A percentile compares a stretch with the other conserved stretches of the same genome.
Evolutionary conservation across 148 eudicot genomes (phyloP).

Genomic region (Dianthus caryophyllus): DNA sequence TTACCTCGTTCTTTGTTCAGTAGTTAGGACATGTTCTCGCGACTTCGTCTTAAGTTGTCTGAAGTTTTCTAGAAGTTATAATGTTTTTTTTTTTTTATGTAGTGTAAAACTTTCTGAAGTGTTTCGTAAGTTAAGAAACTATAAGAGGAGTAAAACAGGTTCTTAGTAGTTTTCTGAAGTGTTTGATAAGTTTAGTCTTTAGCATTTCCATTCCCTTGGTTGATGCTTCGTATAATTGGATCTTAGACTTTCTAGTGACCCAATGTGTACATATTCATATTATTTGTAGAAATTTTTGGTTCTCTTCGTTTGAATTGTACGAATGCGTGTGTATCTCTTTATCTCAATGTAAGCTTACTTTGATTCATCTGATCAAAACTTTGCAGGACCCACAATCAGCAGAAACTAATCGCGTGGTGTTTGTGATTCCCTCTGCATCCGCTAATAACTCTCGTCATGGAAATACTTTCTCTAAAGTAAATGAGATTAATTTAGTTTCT

Average conservation of each 20-base stretch:
- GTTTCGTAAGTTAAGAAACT: no score
- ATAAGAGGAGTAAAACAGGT: no score
- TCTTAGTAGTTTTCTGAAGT: no score
- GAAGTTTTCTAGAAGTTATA: background rate
- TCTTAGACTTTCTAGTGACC: background rate
- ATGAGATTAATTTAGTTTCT: conserved; percentile 56
- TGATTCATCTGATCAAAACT: background rate
- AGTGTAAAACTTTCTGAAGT: no score
- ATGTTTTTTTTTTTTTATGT: background rate
- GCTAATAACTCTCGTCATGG: conserved; percentile 26
- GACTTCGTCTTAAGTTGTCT: background rate
- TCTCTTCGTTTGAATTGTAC: background rate
- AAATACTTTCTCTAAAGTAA: conserved; percentile 52
- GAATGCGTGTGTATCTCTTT: background rate
- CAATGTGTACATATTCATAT: background rate
- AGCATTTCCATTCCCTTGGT: no score
- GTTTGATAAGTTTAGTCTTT: no score
- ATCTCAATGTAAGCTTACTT: conserved; percentile 4
- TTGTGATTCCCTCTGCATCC: conserved; percentile 57
- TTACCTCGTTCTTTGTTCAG: no score
- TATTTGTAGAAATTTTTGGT: background rate
- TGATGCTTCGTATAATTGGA: no score
- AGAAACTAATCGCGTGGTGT: conserved; percentile 40
- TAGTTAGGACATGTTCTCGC: background rate
- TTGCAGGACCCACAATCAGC: conserved; percentile 48